Percentiles rank a stretch among this genome's conserved stretches.
Conservation (phyloP, 805 yeast genomes). For the Saccharomyces jurei region DNA sequence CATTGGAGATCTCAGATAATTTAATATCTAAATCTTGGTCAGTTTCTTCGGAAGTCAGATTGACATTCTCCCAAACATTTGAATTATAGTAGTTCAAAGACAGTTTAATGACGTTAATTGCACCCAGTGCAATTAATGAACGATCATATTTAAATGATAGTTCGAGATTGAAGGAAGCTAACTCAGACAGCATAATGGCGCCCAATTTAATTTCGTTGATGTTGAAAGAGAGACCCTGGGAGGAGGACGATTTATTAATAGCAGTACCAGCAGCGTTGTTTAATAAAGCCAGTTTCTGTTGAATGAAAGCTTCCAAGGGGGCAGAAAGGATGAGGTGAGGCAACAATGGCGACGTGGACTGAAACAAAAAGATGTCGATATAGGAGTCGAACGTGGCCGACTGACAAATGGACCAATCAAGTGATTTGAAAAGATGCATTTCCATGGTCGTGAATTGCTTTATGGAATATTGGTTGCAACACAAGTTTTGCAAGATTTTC, state of each 20-base stretch:
- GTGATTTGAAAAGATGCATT: conserved; percentile 50
- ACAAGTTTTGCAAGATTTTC: conserved; percentile 44
- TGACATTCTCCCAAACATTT: conserved; percentile 15
- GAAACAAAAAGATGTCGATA: conserved; percentile 44
- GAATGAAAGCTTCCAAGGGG: conserved; percentile 5
- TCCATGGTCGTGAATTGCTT: conserved; percentile 60
- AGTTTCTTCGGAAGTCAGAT: conserved; percentile 3
- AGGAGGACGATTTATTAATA: conserved; percentile 9
- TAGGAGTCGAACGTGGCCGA: conserved; percentile 57
- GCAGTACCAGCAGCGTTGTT: conserved; percentile 8
- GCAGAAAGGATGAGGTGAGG: conserved; percentile 8
- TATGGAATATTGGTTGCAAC: conserved; percentile 50
- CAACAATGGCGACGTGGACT: conserved; percentile 6
- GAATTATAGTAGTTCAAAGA: conserved; percentile 33
- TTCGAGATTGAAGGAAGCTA: conserved; percentile 54
- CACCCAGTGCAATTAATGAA: conserved; percentile 43
- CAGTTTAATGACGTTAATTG: conserved; percentile 39
- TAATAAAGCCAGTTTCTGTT: background rate
- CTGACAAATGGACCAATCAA: conserved; percentile 53
- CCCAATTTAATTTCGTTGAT: conserved; percentile 45
- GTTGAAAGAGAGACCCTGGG: conserved; percentile 23
- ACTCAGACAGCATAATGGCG: conserved; percentile 56
- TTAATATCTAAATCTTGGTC: conserved; percentile 10
- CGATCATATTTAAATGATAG: conserved; percentile 44
- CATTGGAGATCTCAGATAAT: conserved; percentile 18